Base-by-base conservation (phyloP, 768 basidiomycete genomes). In the Amanita inopinata region DNA sequence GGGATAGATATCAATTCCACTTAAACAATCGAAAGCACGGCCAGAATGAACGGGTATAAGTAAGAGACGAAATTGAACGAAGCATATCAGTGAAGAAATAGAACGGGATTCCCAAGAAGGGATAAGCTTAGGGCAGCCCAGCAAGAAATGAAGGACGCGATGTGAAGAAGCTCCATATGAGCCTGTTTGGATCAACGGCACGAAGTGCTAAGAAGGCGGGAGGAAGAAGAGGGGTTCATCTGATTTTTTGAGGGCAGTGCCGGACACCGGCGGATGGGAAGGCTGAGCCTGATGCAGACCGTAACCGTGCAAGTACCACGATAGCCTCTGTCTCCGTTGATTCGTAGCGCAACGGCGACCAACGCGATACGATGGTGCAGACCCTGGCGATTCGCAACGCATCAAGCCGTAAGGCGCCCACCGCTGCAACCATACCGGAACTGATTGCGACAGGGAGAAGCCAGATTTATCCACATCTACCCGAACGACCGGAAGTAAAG, bases 141-240 rank as follows among this genome's bases (percentile, higher is more conserved):
- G 30, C n/a, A 43, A 25, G 42, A 47, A 44, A 44, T 37, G 43
- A 44, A 39, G 30, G 20, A 25, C 31, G 27, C 18, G 30, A 31
- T 37, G 24, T 19, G 31, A 37, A 47, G 41, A 43, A 35, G 46
- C 35, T 44, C 42, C 12, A 25, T 24, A 30, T 18, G 35, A 37
- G 42, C 34, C 42, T 37, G 24, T 37, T 36, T 10, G 37, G 43
- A 44, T 44, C 43, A 44, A 39, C 41, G 36, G 41, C 35, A 40
- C 14, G 34, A 43, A 43, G 36, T 23, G 10, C 5, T 7, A 32
- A 30, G 41, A 32, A 38, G 30, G 30, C 28, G 32, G 28, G 7
- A 14, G 22, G 22, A 44, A 43, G 41, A 47, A 31, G 35, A 43
- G 36, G 30, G 25, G 27, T 37, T 37, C 10, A 15, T 39, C 28